Base-by-base conservation (phyloP, 176 grass and related monocot species). In the Carex cristatella region DNA sequence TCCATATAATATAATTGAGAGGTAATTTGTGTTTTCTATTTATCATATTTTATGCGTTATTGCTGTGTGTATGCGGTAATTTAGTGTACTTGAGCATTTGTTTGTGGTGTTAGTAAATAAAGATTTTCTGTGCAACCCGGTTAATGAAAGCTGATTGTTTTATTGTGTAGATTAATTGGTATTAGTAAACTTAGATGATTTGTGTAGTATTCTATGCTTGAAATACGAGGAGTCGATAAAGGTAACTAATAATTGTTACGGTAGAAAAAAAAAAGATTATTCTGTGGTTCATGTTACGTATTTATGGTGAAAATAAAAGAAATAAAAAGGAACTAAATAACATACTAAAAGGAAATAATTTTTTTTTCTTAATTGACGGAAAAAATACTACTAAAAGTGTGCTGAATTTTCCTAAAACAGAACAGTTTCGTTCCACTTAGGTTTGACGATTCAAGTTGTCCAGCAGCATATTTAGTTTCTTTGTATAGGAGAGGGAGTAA, bases 1-100 rank as follows among this genome's bases (percentile, higher is more conserved):
- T 93, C 91, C 60, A 95, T 95, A 56, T 95, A 35, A 35, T 35
- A 2, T 35, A 5, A 40, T 40, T 40, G 74, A 94, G 53, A 82
- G 16, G 15, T 49, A 10, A 19, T 59, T 61, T 82, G 38, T 62
- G 4, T 18, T 82, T 66, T 8, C 1, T 82, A 33, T 33, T 66
- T 10, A 30, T 18, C 15, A 4, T 51, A 27, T 66, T 48, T 13
- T 13, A 40, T 33, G 37, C 30, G 15, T 3, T 11, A 40, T 40
- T 61, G 37, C 9, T 31, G 63, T 31, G 63, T n/a, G 80, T 67
- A 30, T 18, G n/a, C 19, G 14, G 57, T 19, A 38, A 40, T 14
- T 66, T 66, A 14, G 7, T 65, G 27, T 12, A 5, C 38, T 40
- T 35, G 11, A 56, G 53, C 58, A 3, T 35, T 2, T n/a, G 16